Base-by-base conservation (phyloP, 2,329 filamentous ascomycete genomes). In the Sporothrix brasiliensis region DNA sequence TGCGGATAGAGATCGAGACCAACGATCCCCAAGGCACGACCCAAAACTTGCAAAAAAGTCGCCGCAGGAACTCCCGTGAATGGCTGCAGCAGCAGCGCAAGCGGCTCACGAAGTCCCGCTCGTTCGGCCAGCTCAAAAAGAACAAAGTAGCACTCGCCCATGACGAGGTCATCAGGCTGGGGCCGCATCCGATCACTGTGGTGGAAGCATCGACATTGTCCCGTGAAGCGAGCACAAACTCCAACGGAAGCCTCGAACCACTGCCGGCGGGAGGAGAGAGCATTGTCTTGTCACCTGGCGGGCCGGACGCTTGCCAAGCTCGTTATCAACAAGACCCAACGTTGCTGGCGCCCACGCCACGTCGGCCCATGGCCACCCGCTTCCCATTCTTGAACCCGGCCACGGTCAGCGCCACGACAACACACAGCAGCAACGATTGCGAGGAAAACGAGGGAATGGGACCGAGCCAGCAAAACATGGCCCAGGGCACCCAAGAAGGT, bases 281-380 rank as follows among this genome's bases (percentile, higher is more conserved):
- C 14, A n/a, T n/a, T 30, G 47, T 16, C 16, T n/a, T 49, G 44
- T n/a, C 61, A 50, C 44, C 61, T 10, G 24, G 21, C 39, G 44
- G 24, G 9, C 24, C 61, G 24, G 41, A 24, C 41, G 50, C 44
- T 30, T 16, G 16, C 34, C 34, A 16, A 49, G 66, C 52, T 34
- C 34, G n/a, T 21, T 39, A 47, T 44, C 39, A 63, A 21, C 58
- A 44, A 19, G 50, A 34, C 13, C 34, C 41, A 39, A 50, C 67
- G 11, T 14, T 72, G 41, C n/a, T 71, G 56, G 58, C 71, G 1
- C 71, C 71, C 1, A 70, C 54, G 11, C 69, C 71, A 14, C 14
- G 67, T 24, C 71, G 67, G 5, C 71, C 69, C 7, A 19, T 70
- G 34, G 14, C 58, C 4, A 60, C 21, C 16, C 68, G 30, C 27